phyloP scores from a whole-genome alignment of 345 rosid genomes.

The Hypericum androsaemum region DNA sequence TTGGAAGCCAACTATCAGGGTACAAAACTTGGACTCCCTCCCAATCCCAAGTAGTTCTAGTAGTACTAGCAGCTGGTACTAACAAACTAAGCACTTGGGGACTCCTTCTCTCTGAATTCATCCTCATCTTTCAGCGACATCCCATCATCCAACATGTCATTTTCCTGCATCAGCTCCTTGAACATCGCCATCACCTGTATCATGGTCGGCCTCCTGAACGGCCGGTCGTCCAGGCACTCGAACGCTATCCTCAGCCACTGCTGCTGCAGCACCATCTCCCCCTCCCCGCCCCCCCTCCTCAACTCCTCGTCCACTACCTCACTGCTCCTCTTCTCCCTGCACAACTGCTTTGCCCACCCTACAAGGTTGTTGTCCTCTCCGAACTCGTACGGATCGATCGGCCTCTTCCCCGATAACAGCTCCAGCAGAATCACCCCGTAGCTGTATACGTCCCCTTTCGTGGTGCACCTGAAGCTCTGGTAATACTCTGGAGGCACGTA shows the following conservation, averaged over 20 bases:
- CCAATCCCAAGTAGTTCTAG: too few relatives aligned
- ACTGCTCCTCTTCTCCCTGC: slow-evolving; percentile 47
- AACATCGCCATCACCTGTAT: slow-evolving; percentile 95
- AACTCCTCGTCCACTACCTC: slow-evolving; percentile 68
- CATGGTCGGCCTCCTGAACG: slow-evolving; percentile 80
- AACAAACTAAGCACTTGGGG: slow-evolving; percentile 11
- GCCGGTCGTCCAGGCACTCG: slow-evolving; percentile 88
- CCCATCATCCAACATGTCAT: slow-evolving; percentile 49
- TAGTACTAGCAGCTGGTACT: neutral
- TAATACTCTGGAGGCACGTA: slow-evolving; percentile 95
- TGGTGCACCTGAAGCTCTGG: slow-evolving; percentile 92
- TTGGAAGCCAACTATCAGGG: too few relatives aligned
- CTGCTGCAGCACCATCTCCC: slow-evolving; percentile 56
- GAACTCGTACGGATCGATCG: slow-evolving; percentile 67
- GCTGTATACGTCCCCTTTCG: slow-evolving; percentile 94
- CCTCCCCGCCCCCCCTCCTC: slow-evolving; percentile 36
- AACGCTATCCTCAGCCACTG: slow-evolving; percentile 72
- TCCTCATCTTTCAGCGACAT: slow-evolving; percentile 56
- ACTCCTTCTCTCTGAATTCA: slow-evolving; percentile 46
- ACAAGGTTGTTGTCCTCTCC: slow-evolving; percentile 92
- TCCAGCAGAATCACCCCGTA: slow-evolving; percentile 88
- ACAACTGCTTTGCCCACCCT: slow-evolving; percentile 91
- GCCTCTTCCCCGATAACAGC: slow-evolving; percentile 90
- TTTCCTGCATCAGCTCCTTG: slow-evolving; percentile 82
- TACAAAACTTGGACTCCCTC: too few relatives aligned